These are phyloP conservation scores for Malassezia slooffiae DNA, from an alignment of 1,284 basidiomycete species.

Conservation along the genomic window DNA sequence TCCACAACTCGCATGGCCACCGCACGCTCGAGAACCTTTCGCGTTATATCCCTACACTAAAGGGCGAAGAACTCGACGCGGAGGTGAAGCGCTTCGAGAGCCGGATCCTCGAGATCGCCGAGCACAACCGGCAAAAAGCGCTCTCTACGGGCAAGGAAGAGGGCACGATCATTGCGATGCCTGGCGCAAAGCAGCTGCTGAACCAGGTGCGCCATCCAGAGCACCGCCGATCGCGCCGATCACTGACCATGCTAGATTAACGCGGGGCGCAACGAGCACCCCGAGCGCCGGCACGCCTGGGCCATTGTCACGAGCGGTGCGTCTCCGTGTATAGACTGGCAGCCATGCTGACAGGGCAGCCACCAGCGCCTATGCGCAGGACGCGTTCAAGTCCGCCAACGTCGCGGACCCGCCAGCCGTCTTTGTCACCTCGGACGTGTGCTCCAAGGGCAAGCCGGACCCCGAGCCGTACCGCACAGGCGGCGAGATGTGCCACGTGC, in stretches of 20 bases:
- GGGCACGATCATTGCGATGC: slow-evolving; percentile 38
- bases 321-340: background rate
- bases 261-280: slow-evolving; percentile 1
- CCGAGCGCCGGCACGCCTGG: slow-evolving; percentile 30
- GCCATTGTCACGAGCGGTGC: slow-evolving; percentile 37
- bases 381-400: slow-evolving; percentile 27
- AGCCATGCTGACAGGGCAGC: slow-evolving; percentile 15
- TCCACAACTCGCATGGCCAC: slow-evolving; percentile 38
- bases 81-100: slow-evolving; percentile 38
- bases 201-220: slow-evolving; percentile 12
- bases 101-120: slow-evolving; percentile 37
- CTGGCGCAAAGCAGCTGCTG: slow-evolving; percentile 33
- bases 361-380: slow-evolving; percentile 36
- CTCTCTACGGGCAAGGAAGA: slow-evolving; percentile 12
- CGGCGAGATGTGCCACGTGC: slow-evolving; percentile 19
- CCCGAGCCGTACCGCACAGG: slow-evolving; percentile 42
- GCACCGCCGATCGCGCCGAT: background rate
- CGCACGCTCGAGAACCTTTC: slow-evolving; percentile 41
- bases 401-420: slow-evolving; percentile 21
- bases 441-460: slow-evolving; percentile 37
- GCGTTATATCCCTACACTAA: slow-evolving; percentile 34
- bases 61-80: slow-evolving; percentile 22
- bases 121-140: slow-evolving; percentile 18
- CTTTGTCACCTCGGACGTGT: slow-evolving; percentile 40
- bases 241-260: no score